Base-by-base conservation (phyloP, 1,139 yeast genomes). In the Scheffersomyces parashehatae region DNA sequence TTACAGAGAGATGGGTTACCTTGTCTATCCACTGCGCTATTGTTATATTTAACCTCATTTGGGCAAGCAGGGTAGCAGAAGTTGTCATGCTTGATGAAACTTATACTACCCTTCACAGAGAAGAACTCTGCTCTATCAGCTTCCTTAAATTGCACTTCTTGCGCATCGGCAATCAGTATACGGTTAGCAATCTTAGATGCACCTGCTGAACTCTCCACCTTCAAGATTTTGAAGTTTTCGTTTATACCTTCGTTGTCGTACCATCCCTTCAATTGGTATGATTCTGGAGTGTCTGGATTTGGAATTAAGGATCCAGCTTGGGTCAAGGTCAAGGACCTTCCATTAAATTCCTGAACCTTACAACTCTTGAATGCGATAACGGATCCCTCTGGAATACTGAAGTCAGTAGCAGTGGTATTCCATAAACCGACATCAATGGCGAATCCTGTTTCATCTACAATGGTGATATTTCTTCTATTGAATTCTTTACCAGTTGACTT, bases 331-430 rank as follows among this genome's bases (percentile, higher is more conserved):
- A 95, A 74, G 13, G 89, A 80, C 59, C 93, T 83, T 31, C 98
- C 98, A 46, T 85, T 85, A 64, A 88, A 95, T 60, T 93, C 98
- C 45, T 85, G 83, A 35, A 93, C 88, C 61, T 89, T 85, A 42
- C 88, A 93, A 39, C 95, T 96, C 68, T 93, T 93, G 55, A 91
- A 75, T 1, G 97, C 98, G 40, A 93, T 71, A n/a, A 93, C 93
- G 0, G 95, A 79, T 26, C 96, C 97, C 45, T 76, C 83, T n/a
- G 85, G 83, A 26, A 79, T 65, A 46, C 69, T 73, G 62, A 93
- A 95, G 43, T 87, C 88, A 24, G 82, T 64, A 2, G 99, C 99
- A 39, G 82, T 76, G 52, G 85, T 83, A 56, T 91, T 93, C 99
- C 99, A 95, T 50, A 95, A 72, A 1, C 97, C 96, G 43, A 90